Evolutionary conservation across 129 eudicot species (phyloP).

Genomic region (Tagetes patula): DNA sequence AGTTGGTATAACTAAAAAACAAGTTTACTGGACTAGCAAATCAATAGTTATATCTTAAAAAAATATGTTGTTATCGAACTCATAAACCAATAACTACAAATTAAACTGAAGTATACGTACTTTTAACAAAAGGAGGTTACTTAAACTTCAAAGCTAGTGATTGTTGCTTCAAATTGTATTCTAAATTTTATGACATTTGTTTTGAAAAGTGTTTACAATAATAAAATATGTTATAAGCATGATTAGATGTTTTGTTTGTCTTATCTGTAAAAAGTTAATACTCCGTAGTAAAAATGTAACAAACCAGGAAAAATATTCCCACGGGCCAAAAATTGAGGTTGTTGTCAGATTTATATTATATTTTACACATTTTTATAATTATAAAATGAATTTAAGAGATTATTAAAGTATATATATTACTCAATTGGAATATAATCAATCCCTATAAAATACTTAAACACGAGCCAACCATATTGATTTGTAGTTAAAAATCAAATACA

Average conservation of each 20-base stretch:
- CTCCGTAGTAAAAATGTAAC: not conserved
- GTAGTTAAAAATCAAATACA: conserved; percentile 1
- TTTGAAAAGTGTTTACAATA: not conserved
- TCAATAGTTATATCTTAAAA: too few relatives aligned
- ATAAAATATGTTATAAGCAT: not conserved
- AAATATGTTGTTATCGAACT: too few relatives aligned
- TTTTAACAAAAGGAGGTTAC: too few relatives aligned
- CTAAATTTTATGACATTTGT: not conserved
- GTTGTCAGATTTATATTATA: conserved; percentile 13
- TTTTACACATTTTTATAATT: not conserved
- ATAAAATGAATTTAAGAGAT: not conserved
- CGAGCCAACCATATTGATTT: conserved; percentile 15
- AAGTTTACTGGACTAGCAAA: too few relatives aligned
- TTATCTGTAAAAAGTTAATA: not conserved
- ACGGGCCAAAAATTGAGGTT: conserved; percentile 19
- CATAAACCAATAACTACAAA: too few relatives aligned
- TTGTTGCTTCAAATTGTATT: not conserved
- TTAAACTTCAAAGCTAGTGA: not conserved
- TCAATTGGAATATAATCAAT: not conserved
- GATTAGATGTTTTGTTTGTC: not conserved
- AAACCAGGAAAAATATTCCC: conserved; percentile 15
- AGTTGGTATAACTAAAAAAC: too few relatives aligned
- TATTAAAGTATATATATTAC: not conserved
- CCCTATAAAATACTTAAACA: conserved; percentile 18
- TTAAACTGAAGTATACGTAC: too few relatives aligned